Base-by-base conservation (phyloP, 2,329 filamentous ascomycete species). In the Sporothrix brunneoviolacea region DNA sequence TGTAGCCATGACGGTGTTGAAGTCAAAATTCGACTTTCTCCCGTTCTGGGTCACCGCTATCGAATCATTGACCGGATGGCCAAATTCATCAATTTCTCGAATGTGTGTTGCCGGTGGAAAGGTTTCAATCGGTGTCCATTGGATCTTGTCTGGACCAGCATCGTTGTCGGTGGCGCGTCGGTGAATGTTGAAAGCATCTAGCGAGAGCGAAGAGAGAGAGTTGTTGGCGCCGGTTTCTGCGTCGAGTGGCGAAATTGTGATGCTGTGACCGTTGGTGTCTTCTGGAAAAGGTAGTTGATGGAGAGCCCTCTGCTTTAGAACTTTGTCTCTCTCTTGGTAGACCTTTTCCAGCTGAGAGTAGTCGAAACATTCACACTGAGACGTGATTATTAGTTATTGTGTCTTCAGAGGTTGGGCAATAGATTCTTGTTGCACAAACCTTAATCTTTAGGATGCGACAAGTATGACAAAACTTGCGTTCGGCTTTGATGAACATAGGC, bases 341-440 rank as follows among this genome's bases (percentile, higher is more conserved):
- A 5, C 38, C 2, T 18, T 5, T 18, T 58, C 56, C 12, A 58
- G 36, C 8, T 49, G 27, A 4, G 51, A 46, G 15, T 55, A 56
- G 16, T 58, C 56, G 18, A 55, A 58, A 30, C 56, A 58, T 2
- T 45, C 41, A 16, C 56, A 58, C 54, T 58, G n/a, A n/a, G 24
- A 22, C n/a, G 24, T 28, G 24, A 28, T 3, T 9, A 16, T 37
- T 35, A 36, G 40, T 27, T 8, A 39, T 22, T 33, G 24, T 16
- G 3, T 15, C n/a, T n/a, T n/a, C n/a, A n/a, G n/a, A n/a, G n/a
- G n/a, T n/a, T n/a, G n/a, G n/a, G n/a, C n/a, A n/a, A n/a, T n/a
- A n/a, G n/a, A 8, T 35, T 22, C 12, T 8, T 10, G n/a, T 19
- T 41, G 28, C 32, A 9, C 49, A 3, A 12, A 53, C 55, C 28